phyloP scores from a whole-genome alignment of 2,329 filamentous ascomycete species.

The Aspergillus ochraceus region DNA sequence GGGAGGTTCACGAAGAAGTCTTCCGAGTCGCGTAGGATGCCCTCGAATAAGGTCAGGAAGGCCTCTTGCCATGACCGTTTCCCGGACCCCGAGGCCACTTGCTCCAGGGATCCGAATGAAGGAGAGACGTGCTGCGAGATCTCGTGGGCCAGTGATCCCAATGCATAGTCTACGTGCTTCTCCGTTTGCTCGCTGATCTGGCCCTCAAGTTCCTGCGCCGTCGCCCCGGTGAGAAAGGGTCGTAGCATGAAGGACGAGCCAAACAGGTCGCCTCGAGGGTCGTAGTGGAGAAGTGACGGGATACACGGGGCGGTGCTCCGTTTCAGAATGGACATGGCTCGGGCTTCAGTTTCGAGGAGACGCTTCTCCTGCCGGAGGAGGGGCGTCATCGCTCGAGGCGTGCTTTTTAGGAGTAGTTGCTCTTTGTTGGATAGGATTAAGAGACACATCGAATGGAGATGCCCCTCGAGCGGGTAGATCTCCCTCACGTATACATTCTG shows the following conservation, averaged over 20 bases:
- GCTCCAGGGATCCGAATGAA: slow-evolving; percentile 52
- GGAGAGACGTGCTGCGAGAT: slow-evolving; percentile 49
- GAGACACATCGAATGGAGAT: slow-evolving; percentile 37
- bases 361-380: slow-evolving; percentile 42
- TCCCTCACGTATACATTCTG: slow-evolving; percentile 30
- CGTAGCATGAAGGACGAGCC: slow-evolving; percentile 39
- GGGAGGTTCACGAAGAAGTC: slow-evolving; percentile 59
- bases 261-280: slow-evolving; percentile 26
- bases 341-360: slow-evolving; percentile 42
- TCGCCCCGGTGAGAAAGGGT: slow-evolving; percentile 36
- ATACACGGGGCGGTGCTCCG: slow-evolving; percentile 35
- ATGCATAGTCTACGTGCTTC: slow-evolving; percentile 34
- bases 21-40: slow-evolving; percentile 57
- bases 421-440: slow-evolving; percentile 40
- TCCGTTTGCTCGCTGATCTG: slow-evolving; percentile 31
- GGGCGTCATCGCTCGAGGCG: slow-evolving; percentile 34
- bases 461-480: slow-evolving; percentile 26
- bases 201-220: slow-evolving; percentile 31
- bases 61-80: slow-evolving; percentile 54
- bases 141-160: slow-evolving; percentile 39
- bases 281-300: slow-evolving; percentile 40
- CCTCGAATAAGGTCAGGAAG: slow-evolving; percentile 54
- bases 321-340: slow-evolving; percentile 37
- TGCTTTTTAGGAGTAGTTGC: slow-evolving; percentile 39
- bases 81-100: slow-evolving; percentile 48